Evolutionary conservation across 202 grass and related monocot genomes (phyloP), one percentile per base, ranked within the genome.

Genomic region (Bolboschoenoplectus hybrid): DNA sequence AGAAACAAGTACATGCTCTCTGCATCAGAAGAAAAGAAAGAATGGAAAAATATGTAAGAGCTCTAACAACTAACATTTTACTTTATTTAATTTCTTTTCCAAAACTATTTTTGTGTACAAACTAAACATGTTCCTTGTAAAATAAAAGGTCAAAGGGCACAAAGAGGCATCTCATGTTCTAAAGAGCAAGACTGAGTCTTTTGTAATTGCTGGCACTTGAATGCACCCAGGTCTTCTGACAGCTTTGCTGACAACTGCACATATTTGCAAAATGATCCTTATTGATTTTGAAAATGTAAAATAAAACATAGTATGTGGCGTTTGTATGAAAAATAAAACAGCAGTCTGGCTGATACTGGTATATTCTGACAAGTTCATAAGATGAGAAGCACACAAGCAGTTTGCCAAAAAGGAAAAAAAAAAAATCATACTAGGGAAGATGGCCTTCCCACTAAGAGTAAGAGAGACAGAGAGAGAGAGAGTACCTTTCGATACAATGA

Each of bases 401-500:
- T 61, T 61, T 61, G 16, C 14, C 57, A n/a, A 9, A 51, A 51
- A 61, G 5, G 5, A 20, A 61, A 61, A 61, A 4, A 4, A 58
- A 16, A 58, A 19, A 3, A 61, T 61, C 16, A 63, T 62, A 50
- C 77, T 82, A 66, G n/a, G 69, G 44, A 51, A 70, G 17, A 70
- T 45, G 39, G 38, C 14, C 14, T 14, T 70, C 7, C 2, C 4
- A 17, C 17, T 4, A 72, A 58, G 67, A 87, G 44, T 56, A 67
- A 87, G 44, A 74, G 3, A 47, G 43, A 53, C 16, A 86, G 83
- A 66, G 72, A 45, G 44, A 61, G 80, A 51, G 44, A 67, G 50
- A 64, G 50, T 89, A 92, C 93, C 91, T 94, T 85, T 91, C 88
- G 88, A 79, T 98, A 98, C 9, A 95, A 80, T 5, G 77, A 88